Evolutionary conservation across 163 green algal genomes (phyloP), one percentile per base, ranked within the genome.

Genomic region (Chlamydomonas reinhardtii): DNA sequence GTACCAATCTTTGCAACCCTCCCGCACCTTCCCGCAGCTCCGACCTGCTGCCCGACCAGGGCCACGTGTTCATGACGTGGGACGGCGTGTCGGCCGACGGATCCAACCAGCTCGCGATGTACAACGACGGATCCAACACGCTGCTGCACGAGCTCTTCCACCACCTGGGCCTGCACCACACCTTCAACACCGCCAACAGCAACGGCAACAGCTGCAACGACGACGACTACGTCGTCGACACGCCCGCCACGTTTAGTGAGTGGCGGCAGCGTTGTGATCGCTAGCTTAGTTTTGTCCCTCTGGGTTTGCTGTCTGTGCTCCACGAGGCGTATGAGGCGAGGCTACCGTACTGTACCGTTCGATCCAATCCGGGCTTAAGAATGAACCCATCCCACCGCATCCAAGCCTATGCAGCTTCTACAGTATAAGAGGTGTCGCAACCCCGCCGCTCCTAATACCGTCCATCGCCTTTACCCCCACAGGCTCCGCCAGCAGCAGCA

Each of bases 81-180:
- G 70, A 76, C 70, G 15, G 15, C 11, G 35, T 59, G 29, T 56
- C 35, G 35, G 20, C 22, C 24, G 70, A 31, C 22, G 70, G 70
- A 24, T 59, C 11, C 70, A 76, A 76, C 70, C 19, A 31, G 6
- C 35, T 56, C 0, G 19, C 12, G 2, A 17, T 22, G 9, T 61
- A 76, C 70, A 61, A 59, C 35, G 70, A 76, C 34, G 70, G 70
- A 3, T 17, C 70, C 22, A 22, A 24, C 35, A 76, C 35, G 70
- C 70, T 76, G 70, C 19, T 27, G 9, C 70, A 76, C 37, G 70
- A 76, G 70, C 70, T 76, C 9, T 61, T 61, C 35, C 70, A 76
- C 70, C 35, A 61, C 70, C 70, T 76, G 70, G 70, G 70, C 29
- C 35, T 76, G 70, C 70, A 61, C 34, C 70, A 76, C 70, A 24